Percentiles rank a stretch among this genome's conserved stretches.
Evolutionary conservation across 306 rosid genomes (phyloP).

Genomic region (Amphicarpaea edgeworthii): DNA sequence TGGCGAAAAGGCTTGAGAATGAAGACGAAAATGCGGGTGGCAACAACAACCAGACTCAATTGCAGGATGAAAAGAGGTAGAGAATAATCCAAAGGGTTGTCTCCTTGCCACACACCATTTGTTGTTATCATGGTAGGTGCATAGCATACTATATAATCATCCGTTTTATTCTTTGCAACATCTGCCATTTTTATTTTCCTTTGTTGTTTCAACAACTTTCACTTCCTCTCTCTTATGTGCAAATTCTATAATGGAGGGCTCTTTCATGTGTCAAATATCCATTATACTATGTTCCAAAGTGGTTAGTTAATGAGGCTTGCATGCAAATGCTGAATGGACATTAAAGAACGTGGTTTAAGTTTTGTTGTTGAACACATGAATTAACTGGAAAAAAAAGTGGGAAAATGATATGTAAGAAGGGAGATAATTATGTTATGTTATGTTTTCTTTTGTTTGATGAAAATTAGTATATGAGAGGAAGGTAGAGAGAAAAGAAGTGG

Average conservation of each 20-base stretch:
- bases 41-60: slow-evolving; percentile 67
- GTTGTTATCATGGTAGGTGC: slow-evolving; percentile 92
- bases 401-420: slow-evolving; percentile 3
- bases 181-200: slow-evolving; percentile 35
- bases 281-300: background rate
- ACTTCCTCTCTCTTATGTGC: slow-evolving; percentile 29
- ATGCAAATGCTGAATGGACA: background rate
- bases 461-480: slow-evolving; percentile 39
- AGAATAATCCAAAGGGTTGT: slow-evolving; percentile 92
- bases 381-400: background rate
- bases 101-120: slow-evolving; percentile 96
- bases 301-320: slow-evolving; percentile 19
- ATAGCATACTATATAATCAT: slow-evolving; percentile 68
- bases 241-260: slow-evolving; percentile 26
- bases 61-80: slow-evolving; percentile 94
- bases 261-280: slow-evolving; percentile 32
- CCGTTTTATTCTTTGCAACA: slow-evolving; percentile 17
- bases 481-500: slow-evolving; percentile 31
- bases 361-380: slow-evolving; percentile 17
- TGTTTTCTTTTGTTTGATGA: slow-evolving; percentile 26
- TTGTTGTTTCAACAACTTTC: slow-evolving; percentile 28
- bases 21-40: slow-evolving; percentile 74
- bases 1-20: slow-evolving; percentile 88
- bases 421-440: background rate
- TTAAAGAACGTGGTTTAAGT: background rate